Base-by-base conservation (phyloP, 495 filamentous ascomycete genomes). In the Articulospora tetracladia region DNA sequence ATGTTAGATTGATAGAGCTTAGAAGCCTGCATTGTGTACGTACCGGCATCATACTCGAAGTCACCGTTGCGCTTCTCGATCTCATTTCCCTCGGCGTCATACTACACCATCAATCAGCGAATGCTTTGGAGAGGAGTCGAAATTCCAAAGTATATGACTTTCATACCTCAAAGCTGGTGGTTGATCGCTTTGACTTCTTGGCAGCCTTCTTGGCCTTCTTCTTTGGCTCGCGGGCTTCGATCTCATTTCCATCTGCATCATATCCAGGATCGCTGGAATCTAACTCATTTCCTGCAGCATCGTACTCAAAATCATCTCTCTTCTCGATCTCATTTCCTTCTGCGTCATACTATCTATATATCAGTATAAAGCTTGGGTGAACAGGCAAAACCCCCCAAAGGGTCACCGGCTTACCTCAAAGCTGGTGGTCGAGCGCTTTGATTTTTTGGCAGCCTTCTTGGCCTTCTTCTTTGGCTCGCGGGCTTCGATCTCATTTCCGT, bases 181-280 rank as follows among this genome's bases (percentile, higher is more conserved):
- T 22, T 11, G 8, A 8, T 23, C 20, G 10, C 46, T 49, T 49
- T 11, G 46, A 8, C 46, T 23, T 49, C 22, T 41, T 44, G n/a
- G n/a, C n/a, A 15, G 50, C 59, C 30, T 61, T 56, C 52, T 61
- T 56, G 11, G 53, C 53, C 30, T 56, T 61, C 58, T 55, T 61
- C 58, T 60, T 54, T 53, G 58, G 58, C 30, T 53, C 58, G 26
- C 58, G 39, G 34, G 44, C 34, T 23, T 57, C 60, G 46, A 62
- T 57, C 32, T 62, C 60, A 32, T 62, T 56, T n/a, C 54, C 52
- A n/a, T 57, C 60, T 12, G 47, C 25, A 34, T 57, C 55, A 34
- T 54, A 58, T 17, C 55, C 49, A n/a, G 53, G 57, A 20, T 41
- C 49, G 46, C 28, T 19, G 19, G 41, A 7, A 2, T 57, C 54